Percentiles rank a stretch among this genome's conserved stretches.
phyloP scores from a whole-genome alignment of 441 rosid species.

The Metrosideros polymorpha region DNA sequence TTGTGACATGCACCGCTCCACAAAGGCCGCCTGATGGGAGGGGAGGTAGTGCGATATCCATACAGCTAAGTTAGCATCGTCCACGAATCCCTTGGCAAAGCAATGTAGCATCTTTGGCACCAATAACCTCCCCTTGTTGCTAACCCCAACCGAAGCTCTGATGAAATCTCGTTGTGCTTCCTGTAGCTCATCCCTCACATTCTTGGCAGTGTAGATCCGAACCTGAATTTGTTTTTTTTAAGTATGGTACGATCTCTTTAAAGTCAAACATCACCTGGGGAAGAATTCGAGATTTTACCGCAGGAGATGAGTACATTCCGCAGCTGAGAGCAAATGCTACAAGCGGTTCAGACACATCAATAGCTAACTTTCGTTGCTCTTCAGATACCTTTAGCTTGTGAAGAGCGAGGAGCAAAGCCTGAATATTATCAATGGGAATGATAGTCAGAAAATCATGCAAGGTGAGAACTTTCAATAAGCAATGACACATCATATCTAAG shows the following conservation, averaged over 20 bases:
- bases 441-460: not conserved
- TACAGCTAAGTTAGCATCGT: slow-evolving; percentile 56
- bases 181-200: slow-evolving; percentile 62
- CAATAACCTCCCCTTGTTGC: slow-evolving; percentile 76
- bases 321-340: slow-evolving; percentile 76
- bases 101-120: slow-evolving; percentile 82
- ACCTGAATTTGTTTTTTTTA: slow-evolving; percentile 33
- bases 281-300: slow-evolving; percentile 24
- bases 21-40: slow-evolving; percentile 61
- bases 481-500: not conserved
- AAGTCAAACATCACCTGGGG: not conserved
- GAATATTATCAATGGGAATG: slow-evolving; percentile 5
- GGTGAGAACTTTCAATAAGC: not conserved
- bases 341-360: slow-evolving; percentile 49
- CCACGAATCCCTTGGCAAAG: slow-evolving; percentile 57
- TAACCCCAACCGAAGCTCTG: slow-evolving; percentile 71
- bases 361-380: slow-evolving; percentile 55
- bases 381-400: slow-evolving; percentile 71
- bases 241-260: not conserved
- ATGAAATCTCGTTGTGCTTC: slow-evolving; percentile 80
- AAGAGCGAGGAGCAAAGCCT: slow-evolving; percentile 89
- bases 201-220: slow-evolving; percentile 57
- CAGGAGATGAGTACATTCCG: slow-evolving; percentile 89
- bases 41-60: slow-evolving; percentile 90
- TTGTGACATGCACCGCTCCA: slow-evolving; percentile 66